Conservation (phyloP, 176 grass and related monocot genomes). For the Juncus effusus region DNA sequence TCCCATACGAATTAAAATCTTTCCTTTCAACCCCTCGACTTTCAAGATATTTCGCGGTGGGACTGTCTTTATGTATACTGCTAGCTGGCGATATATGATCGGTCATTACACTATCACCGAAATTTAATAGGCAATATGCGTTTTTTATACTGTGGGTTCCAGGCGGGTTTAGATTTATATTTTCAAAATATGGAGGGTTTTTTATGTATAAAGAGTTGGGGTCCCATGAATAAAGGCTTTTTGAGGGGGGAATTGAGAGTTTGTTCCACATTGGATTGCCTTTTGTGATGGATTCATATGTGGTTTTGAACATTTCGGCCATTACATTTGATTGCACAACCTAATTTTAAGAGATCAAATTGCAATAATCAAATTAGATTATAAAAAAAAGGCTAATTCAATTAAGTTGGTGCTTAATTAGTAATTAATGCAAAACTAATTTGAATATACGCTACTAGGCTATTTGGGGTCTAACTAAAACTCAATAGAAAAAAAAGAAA, state of each 20-base stretch:
- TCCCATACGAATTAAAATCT: constrained; percentile 67
- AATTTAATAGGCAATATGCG: constrained; percentile 47
- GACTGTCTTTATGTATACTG: constrained; percentile 64
- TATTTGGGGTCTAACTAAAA: too few relatives aligned
- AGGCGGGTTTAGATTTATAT: constrained; percentile 43
- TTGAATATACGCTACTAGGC: too few relatives aligned
- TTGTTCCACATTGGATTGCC: constrained; percentile 65
- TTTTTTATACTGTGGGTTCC: constrained; percentile 40
- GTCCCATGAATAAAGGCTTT: constrained; percentile 39
- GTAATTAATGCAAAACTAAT: too few relatives aligned
- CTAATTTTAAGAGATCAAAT: constrained; percentile 17
- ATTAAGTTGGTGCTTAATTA: too few relatives aligned
- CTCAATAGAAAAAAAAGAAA: too few relatives aligned
- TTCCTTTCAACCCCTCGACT: constrained; percentile 29
- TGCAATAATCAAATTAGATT: not conserved
- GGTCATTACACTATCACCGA: constrained; percentile 44
- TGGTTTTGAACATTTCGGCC: constrained; percentile 41
- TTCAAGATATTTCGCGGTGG: constrained; percentile 49
- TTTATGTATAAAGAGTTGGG: constrained; percentile 48
- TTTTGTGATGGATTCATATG: constrained; percentile 38
- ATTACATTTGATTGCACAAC: constrained; percentile 38
- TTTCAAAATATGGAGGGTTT: constrained; percentile 44
- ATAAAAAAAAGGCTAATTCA: too few relatives aligned
- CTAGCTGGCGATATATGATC: constrained; percentile 64
- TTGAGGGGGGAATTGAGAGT: constrained; percentile 34